Conservation (phyloP, 2,329 filamentous ascomycete species). For the Microdochium trichocladiopsis region DNA sequence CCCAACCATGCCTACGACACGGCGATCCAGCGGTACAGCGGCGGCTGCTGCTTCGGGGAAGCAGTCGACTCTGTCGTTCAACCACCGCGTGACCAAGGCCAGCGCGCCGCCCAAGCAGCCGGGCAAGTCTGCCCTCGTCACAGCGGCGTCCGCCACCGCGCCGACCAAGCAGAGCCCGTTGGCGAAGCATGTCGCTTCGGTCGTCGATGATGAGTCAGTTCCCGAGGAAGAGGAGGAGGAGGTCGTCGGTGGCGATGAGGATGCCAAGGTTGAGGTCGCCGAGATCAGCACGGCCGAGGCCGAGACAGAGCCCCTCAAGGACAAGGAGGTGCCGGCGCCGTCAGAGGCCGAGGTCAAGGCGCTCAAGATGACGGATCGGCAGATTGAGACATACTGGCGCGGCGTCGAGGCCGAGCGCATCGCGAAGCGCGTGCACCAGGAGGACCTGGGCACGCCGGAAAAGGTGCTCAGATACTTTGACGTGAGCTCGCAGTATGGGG, state of each 20-base stretch:
- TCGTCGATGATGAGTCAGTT: slow-evolving; percentile 7
- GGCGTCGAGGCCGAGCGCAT: slow-evolving; percentile 61
- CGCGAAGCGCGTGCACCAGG: slow-evolving; percentile 70
- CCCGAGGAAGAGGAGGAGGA: slow-evolving; percentile 15
- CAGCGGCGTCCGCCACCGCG: slow-evolving; percentile 24
- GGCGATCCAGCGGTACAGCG: slow-evolving; percentile 34
- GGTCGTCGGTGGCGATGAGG: no score
- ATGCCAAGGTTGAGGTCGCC: slow-evolving; percentile 9
- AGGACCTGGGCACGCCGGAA: slow-evolving; percentile 64
- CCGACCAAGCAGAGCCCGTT: slow-evolving; percentile 24
- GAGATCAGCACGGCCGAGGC: slow-evolving; percentile 12
- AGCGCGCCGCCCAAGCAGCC: slow-evolving; percentile 29
- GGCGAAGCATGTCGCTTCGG: slow-evolving; percentile 7
- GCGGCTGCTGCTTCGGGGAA: slow-evolving; percentile 29
- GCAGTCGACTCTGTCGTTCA: slow-evolving; percentile 52
- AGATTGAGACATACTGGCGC: slow-evolving; percentile 74
- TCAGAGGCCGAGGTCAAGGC: slow-evolving; percentile 50
- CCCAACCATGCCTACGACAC: slow-evolving; percentile 43
- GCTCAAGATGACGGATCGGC: slow-evolving; percentile 55
- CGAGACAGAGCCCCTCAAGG: slow-evolving; percentile 12
- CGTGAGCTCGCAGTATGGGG: slow-evolving; percentile 83
- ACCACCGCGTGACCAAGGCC: slow-evolving; percentile 48
- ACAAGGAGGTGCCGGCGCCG: slow-evolving; percentile 26
- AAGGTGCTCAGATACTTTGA: slow-evolving; percentile 91
- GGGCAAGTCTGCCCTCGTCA: slow-evolving; percentile 33